A percentile compares a stretch with the other conserved stretches of the same genome.
phyloP scores from a whole-genome alignment of 768 basidiomycete species.

The Suillus decipiens region DNA sequence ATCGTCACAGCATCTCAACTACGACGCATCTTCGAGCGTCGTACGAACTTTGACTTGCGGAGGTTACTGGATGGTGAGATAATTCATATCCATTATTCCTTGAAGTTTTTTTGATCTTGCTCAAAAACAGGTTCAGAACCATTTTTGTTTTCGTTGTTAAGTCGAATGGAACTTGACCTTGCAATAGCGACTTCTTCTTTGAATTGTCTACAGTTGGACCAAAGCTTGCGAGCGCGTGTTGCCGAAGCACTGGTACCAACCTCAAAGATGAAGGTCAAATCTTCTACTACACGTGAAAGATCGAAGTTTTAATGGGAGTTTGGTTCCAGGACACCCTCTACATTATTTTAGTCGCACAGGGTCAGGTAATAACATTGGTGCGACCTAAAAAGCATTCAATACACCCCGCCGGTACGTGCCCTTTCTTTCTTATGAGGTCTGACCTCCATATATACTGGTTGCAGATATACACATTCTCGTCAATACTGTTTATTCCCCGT shows the following conservation, averaged over 20 bases:
- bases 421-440: constrained; percentile 4
- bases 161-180: constrained; percentile 73
- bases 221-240: constrained; percentile 66
- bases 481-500: constrained; percentile 85
- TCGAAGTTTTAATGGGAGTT: constrained; percentile 4
- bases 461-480: constrained; percentile 87
- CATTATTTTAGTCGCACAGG: constrained; percentile 78
- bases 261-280: constrained; percentile 71
- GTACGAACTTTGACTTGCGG: constrained; percentile 90
- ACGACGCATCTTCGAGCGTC: constrained; percentile 79
- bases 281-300: neutral
- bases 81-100: neutral
- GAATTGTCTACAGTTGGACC: constrained; percentile 76
- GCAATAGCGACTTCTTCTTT: constrained; percentile 81
- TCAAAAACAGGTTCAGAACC: constrained; percentile 70
- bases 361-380: constrained; percentile 81
- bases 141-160: constrained; percentile 73
- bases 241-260: constrained; percentile 82
- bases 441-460: neutral
- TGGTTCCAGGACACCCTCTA: constrained; percentile 80
- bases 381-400: constrained; percentile 93
- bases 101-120: constrained; percentile 6
- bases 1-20: constrained; percentile 87
- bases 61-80: constrained; percentile 64
- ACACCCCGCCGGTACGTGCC: constrained; percentile 76